A percentile compares a stretch with the other conserved stretches of the same genome.
Conservation (phyloP, 768 basidiomycete genomes). For the Agaricus blazei region DNA sequence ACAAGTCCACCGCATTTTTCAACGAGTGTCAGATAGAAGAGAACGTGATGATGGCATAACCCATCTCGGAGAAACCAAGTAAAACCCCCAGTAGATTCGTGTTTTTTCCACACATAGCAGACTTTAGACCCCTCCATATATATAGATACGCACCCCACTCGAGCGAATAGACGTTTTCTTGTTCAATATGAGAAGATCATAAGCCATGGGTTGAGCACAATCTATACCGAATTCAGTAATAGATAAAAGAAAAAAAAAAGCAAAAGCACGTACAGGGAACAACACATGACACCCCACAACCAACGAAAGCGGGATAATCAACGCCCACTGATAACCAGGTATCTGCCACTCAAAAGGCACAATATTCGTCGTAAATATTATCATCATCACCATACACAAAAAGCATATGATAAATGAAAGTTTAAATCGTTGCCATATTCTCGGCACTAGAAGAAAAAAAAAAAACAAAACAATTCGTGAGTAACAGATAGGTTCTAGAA, state of each 20-base stretch:
- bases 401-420: conserved; percentile 63
- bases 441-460: conserved; percentile 44
- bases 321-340: conserved; percentile 57
- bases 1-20: no score
- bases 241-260: neutral
- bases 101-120: no score
- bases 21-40: no score
- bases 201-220: conserved; percentile 82
- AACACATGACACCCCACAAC: conserved; percentile 66
- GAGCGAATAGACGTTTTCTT: no score
- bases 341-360: conserved; percentile 70
- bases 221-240: conserved; percentile 23
- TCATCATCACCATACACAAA: conserved; percentile 51
- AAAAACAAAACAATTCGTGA: neutral
- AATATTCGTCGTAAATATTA: conserved; percentile 47
- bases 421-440: conserved; percentile 80
- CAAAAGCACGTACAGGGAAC: conserved; percentile 52
- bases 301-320: conserved; percentile 68
- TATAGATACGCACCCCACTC: no score
- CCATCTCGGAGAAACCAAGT: no score
- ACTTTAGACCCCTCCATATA: no score
- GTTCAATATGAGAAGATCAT: conserved; percentile 70
- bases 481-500: neutral
- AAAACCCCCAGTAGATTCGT: no score
- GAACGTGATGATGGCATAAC: no score